Base-by-base conservation (phyloP, 2,329 filamentous ascomycete genomes). In the Colletotrichum lupini region DNA sequence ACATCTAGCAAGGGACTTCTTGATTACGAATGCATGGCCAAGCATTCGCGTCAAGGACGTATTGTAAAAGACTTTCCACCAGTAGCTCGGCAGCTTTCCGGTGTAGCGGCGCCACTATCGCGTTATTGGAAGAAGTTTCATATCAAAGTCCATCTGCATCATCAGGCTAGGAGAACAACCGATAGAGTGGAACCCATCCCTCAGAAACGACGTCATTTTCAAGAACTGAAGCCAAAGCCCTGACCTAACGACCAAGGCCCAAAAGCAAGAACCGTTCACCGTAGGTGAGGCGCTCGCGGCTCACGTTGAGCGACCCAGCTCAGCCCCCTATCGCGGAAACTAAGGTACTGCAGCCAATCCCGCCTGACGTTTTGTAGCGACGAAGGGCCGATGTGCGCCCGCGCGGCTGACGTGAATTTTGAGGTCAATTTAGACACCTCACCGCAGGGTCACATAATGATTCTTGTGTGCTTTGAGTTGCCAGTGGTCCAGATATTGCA, bases 371-470 rank as follows among this genome's bases (percentile, higher is more conserved):
- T n/a, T 52, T n/a, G n/a, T 14, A 22, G 16, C 11, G 19, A 28
- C n/a, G 32, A 70, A 42, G 28, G 49, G 60, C 67, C 60, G 70
- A 66, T 1, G 56, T 49, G 37, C 7, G 28, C 56, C 49, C 35
- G 22, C 19, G 37, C 19, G 19, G 14, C n/a, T 63, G 16, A 16
- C 49, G 61, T 32, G 35, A 37, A 9, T 63, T 30, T 5, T 26
- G 66, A 65, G 35, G 67, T 70, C 30, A 32, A 28, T 70, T 61
- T 70, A 73, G 60, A 56, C 67, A 65, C 30, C 46, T 70, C 30
- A 60, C 35, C 56, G 65, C 70, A n/a, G 11, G 19, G 55, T 73
- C 70, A 70, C 67, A 66, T 70, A 60, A 70, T 66, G 67, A 56
- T 73, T 73, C 60, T 19, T 57, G 16, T 11, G 42, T 26, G 67